Percentiles rank a stretch among this genome's conserved stretches.
These are phyloP conservation scores for Sporothrix curviconia DNA, from an alignment of 2,329 filamentous ascomycete genomes.

Conservation along the genomic window DNA sequence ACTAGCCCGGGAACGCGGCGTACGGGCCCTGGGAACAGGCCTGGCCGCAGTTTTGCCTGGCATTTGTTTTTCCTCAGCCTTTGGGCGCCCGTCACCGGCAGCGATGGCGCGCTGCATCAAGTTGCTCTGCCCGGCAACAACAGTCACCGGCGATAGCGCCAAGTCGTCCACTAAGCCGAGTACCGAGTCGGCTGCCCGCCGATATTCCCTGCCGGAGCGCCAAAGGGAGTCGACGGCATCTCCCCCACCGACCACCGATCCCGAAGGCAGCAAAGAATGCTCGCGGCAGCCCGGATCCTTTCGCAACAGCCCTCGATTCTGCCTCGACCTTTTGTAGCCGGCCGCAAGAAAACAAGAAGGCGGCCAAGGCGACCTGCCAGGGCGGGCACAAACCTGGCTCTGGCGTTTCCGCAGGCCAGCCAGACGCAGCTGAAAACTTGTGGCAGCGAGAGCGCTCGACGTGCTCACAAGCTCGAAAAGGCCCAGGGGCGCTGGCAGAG, in stretches of 20 bases:
- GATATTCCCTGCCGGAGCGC: too few species aligned
- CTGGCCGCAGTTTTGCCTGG: too few species aligned
- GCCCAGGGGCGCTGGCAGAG: conserved; percentile 15
- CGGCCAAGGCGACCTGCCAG: conserved; percentile 2
- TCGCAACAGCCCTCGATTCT: not conserved
- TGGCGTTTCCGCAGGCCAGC: not conserved
- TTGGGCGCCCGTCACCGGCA: too few species aligned
- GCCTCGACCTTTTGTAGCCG: not conserved
- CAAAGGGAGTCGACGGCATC: too few species aligned
- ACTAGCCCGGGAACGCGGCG: too few species aligned
- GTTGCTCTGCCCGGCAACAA: too few species aligned
- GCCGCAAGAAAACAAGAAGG: conserved; percentile 7
- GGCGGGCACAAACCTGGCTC: not conserved
- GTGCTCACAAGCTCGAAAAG: conserved; percentile 22
- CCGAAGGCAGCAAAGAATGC: not conserved
- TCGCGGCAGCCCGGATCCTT: not conserved
- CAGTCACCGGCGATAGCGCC: too few species aligned
- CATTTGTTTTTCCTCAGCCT: too few species aligned
- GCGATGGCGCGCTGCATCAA: too few species aligned
- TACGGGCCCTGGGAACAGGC: too few species aligned
- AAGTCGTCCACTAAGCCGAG: too few species aligned
- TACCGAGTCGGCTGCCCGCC: not conserved
- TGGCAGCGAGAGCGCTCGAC: conserved; percentile 25
- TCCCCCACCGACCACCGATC: too few species aligned
- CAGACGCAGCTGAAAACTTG: conserved; percentile 19